Percentiles rank a stretch among this genome's conserved stretches.
These are phyloP conservation scores for Hericium coralloides DNA, from an alignment of 768 basidiomycete species.

Conservation along the genomic window DNA sequence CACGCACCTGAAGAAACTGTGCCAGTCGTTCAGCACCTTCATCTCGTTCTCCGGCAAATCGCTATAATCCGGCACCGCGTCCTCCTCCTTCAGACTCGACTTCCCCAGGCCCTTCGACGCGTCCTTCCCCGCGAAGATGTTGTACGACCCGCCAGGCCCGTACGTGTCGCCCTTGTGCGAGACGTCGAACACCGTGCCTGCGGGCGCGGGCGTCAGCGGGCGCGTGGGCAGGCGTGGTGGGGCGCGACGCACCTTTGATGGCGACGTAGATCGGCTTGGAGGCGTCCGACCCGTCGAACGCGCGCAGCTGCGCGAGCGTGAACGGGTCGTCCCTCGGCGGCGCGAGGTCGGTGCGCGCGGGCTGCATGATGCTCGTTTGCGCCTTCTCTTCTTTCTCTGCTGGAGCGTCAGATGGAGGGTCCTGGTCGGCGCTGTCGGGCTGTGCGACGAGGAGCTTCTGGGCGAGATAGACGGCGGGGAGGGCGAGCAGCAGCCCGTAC, in stretches of 20 bases:
- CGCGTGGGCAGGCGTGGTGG: neutral
- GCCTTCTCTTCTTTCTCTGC: constrained; percentile 21
- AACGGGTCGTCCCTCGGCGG: constrained; percentile 76
- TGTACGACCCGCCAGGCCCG: constrained; percentile 70
- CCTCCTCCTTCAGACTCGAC: constrained; percentile 78
- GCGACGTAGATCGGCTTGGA: constrained; percentile 79
- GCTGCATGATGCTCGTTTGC: constrained; percentile 61
- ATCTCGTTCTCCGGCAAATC: constrained; percentile 57
- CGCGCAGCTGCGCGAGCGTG: constrained; percentile 55
- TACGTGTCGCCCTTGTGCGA: constrained; percentile 81
- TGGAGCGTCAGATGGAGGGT: constrained; percentile 18
- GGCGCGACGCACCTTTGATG: constrained; percentile 62
- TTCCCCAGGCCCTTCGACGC: constrained; percentile 83
- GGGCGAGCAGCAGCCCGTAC: constrained; percentile 22
- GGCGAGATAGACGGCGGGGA: constrained; percentile 24
- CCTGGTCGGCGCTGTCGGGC: constrained; percentile 7
- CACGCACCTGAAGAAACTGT: constrained; percentile 77
- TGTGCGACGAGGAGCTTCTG: constrained; percentile 9
- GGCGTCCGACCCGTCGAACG: constrained; percentile 61
- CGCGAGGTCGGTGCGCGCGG: constrained; percentile 47
- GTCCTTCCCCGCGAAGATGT: constrained; percentile 90
- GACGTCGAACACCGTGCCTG: constrained; percentile 89
- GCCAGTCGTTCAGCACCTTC: constrained; percentile 86
- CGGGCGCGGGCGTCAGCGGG: neutral
- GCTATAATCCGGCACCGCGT: constrained; percentile 86